Percentiles rank a stretch among this genome's conserved stretches.
Conservation (phyloP, 2,329 filamentous ascomycete species). For the Diplocarpon rosae region DNA sequence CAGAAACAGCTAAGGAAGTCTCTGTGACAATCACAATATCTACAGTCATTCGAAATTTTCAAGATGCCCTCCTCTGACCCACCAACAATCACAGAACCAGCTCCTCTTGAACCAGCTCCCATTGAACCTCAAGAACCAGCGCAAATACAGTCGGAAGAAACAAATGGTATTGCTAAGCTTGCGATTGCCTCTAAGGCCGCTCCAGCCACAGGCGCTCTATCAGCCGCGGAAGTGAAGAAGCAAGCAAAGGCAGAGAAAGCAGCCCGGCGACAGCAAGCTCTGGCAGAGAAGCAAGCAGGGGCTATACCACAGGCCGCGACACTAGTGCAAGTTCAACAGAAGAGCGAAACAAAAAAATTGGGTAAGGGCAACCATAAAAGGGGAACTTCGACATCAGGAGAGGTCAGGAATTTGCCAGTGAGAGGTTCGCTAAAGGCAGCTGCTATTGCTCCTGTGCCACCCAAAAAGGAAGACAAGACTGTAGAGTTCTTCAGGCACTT, state of each 20-base stretch:
- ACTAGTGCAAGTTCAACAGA: slow-evolving; percentile 42
- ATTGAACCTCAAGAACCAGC: slow-evolving; percentile 2
- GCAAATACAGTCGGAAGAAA: slow-evolving; percentile 6
- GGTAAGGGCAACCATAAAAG: slow-evolving; percentile 31
- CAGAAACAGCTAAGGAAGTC: too few species aligned
- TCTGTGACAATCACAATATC: too few species aligned
- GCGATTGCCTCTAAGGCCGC: slow-evolving; percentile 7
- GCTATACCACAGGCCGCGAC: background rate
- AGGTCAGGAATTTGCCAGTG: slow-evolving; percentile 17
- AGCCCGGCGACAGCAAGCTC: slow-evolving; percentile 65
- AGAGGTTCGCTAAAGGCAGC: slow-evolving; percentile 21
- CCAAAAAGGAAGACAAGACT: slow-evolving; percentile 51
- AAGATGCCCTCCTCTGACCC: slow-evolving; percentile 17
- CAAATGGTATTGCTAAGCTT: slow-evolving; percentile 5
- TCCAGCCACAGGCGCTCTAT: slow-evolving; percentile 32
- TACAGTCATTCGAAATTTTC: background rate
- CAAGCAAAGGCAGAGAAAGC: slow-evolving; percentile 86
- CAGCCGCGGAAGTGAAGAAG: slow-evolving; percentile 59
- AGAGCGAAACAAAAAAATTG: slow-evolving; percentile 23
- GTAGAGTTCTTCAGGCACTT: slow-evolving; percentile 75
- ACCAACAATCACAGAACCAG: slow-evolving; percentile 7
- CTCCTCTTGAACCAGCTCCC: slow-evolving; percentile 5
- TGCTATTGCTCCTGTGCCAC: slow-evolving; percentile 33
- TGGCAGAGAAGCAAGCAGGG: slow-evolving; percentile 35
- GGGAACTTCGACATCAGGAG: slow-evolving; percentile 23